phyloP scores from a whole-genome alignment of 345 rosid species.

The Psidium guajava region DNA sequence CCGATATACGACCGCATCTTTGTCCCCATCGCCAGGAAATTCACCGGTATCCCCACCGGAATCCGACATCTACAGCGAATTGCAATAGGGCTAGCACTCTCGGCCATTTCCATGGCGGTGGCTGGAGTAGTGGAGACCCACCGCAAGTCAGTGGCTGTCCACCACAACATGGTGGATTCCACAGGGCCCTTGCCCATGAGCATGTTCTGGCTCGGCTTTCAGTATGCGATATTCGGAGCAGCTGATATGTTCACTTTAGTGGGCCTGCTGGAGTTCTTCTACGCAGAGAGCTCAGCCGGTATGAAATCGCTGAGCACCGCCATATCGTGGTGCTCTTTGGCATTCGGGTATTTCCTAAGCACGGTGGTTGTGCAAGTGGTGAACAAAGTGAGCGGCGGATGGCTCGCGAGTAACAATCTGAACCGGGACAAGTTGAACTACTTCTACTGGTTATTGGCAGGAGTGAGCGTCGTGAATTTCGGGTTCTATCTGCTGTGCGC shows the following conservation, averaged over 20 bases:
- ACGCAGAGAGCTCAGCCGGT: slow-evolving; percentile 41
- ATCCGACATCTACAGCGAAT: slow-evolving; percentile 42
- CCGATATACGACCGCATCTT: slow-evolving; percentile 43
- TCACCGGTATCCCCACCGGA: slow-evolving; percentile 48
- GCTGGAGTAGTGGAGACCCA: slow-evolving; percentile 40
- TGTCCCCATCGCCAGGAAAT: slow-evolving; percentile 35
- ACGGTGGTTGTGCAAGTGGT: slow-evolving; percentile 37
- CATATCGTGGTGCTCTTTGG: slow-evolving; percentile 40
- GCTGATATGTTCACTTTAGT: slow-evolving; percentile 54
- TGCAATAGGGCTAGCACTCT: slow-evolving; percentile 41
- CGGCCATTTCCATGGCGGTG: slow-evolving; percentile 44
- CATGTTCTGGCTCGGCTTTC: slow-evolving; percentile 52
- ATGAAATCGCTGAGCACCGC: slow-evolving; percentile 50
- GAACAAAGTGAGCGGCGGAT: slow-evolving; percentile 47
- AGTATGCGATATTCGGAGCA: slow-evolving; percentile 40
- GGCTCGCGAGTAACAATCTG: slow-evolving; percentile 27
- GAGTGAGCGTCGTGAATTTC: slow-evolving; percentile 25
- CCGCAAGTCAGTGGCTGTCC: slow-evolving; percentile 32
- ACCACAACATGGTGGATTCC: slow-evolving; percentile 42
- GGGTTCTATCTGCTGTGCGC: slow-evolving; percentile 45
- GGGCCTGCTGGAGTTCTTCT: slow-evolving; percentile 52
- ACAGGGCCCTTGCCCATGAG: slow-evolving; percentile 34
- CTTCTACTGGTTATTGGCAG: slow-evolving; percentile 34
- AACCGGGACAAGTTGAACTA: slow-evolving; percentile 26
- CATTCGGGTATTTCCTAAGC: slow-evolving; percentile 51